Base-by-base conservation (phyloP, 1,284 basidiomycete species). In the Ceratobasidium sp. region DNA sequence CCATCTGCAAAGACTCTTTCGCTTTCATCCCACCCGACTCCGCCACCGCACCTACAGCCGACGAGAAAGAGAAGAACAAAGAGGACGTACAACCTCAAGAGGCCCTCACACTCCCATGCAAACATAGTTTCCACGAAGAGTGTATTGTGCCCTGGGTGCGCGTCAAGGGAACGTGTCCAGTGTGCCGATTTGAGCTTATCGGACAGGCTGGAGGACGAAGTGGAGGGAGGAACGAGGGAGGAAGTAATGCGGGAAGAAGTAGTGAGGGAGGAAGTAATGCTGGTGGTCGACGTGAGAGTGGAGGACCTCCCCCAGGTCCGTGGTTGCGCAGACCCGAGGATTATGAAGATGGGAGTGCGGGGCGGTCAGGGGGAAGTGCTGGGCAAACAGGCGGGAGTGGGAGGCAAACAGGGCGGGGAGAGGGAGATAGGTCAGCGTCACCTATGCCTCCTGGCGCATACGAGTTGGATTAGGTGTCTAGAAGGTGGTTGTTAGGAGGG, bases 91-190 rank as follows among this genome's bases (percentile, higher is more conserved):
- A 67, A 29, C 65, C 65, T 56, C 54, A 51, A 11, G 65, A 78
- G 24, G 74, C 77, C 36, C 83, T 93, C 9, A 90, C 89, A 0
- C 84, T 95, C 22, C 93, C 93, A 4, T 95, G 93, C 85, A 88
- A 89, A 76, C 93, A 94, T 79, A 87, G 92, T 5, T 95, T 94
- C 84, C 93, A 95, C 79, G 87, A 91, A 78, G 86, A 88, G 15
- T 95, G 93, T 79, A 93, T 95, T 76, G 77, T 90, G 27, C 93
- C 92, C 0, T 95, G 93, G 93, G 83, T 95, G 24, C 93, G 91
- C 79, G 90, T 90, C 1, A 93, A 90, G 76, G 93, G 90, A 2
- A 95, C 93, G 48, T 95, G 93, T 83, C 93, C 93, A 41, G 92
- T 94, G 15, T 95, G 93, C 85, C 87, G 93, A 89, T 92, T 80